A percentile compares a stretch with the other conserved stretches of the same genome.
These are phyloP conservation scores for Ogataea allantospora DNA, from an alignment of 805 yeast species.

Conservation along the genomic window DNA sequence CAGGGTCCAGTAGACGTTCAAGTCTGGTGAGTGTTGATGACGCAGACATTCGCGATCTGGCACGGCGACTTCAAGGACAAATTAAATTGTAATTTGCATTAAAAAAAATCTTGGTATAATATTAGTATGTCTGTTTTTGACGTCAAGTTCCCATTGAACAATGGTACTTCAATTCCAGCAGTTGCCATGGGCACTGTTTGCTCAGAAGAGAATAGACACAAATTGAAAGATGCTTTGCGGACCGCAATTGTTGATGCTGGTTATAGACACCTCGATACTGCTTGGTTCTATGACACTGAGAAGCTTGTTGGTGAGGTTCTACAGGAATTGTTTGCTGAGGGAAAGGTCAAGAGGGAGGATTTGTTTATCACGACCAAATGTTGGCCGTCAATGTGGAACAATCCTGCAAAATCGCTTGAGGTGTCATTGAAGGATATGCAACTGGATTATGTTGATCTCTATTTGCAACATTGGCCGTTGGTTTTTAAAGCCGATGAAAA, in stretches of 20 bases:
- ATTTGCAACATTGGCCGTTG: slow-evolving; percentile 53
- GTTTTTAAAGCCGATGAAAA: slow-evolving; percentile 40
- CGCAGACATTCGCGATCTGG: slow-evolving; percentile 5
- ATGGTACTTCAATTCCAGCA: slow-evolving; percentile 62
- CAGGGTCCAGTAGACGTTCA: slow-evolving; percentile 4
- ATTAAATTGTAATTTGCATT: slow-evolving; percentile 4
- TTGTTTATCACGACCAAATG: slow-evolving; percentile 74
- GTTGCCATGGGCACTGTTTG: slow-evolving; percentile 68
- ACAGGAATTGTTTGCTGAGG: slow-evolving; percentile 45
- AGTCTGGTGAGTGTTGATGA: slow-evolving; percentile 5
- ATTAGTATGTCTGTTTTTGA: slow-evolving; percentile 16
- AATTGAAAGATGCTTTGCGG: slow-evolving; percentile 22
- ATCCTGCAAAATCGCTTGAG: slow-evolving; percentile 42
- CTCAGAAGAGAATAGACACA: slow-evolving; percentile 8
- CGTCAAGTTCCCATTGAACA: slow-evolving; percentile 46
- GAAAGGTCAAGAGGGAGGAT: slow-evolving; percentile 47
- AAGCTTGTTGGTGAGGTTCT: slow-evolving; percentile 44
- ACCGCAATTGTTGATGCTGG: slow-evolving; percentile 39
- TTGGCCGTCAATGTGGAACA: slow-evolving; percentile 47
- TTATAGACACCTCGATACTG: slow-evolving; percentile 51
- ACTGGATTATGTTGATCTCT: slow-evolving; percentile 45
- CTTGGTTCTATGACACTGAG: slow-evolving; percentile 49
- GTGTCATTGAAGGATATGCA: slow-evolving; percentile 41
- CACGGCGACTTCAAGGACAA: slow-evolving; percentile 6
- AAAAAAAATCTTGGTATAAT: no score